These are phyloP conservation scores for Rubia tinctorum DNA, from an alignment of 305 asterid species.

Conservation along the genomic window DNA sequence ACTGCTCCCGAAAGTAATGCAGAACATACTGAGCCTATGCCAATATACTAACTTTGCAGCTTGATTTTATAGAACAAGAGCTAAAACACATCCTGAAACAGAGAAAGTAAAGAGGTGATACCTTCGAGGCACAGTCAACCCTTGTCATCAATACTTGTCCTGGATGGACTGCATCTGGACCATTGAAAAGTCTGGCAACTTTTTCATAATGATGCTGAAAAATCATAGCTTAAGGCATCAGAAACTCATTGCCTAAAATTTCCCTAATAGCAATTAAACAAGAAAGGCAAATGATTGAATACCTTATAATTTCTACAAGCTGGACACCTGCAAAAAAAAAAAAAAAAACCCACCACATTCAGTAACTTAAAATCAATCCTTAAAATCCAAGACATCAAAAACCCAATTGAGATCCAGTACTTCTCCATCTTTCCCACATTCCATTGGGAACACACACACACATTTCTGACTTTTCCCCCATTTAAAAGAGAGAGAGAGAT, in stretches of 20 bases:
- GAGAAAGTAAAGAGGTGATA: constrained; percentile 32
- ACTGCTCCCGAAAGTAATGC: not conserved
- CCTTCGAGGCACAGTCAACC: constrained; percentile 86
- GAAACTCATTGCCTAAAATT: constrained; percentile 11
- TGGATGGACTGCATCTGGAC: constrained; percentile 73
- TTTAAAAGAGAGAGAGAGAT: not conserved
- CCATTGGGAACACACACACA: not conserved
- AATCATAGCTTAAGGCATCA: constrained; percentile 23
- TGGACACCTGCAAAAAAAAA: constrained; percentile 69
- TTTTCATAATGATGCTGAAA: constrained; percentile 83
- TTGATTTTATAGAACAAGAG: not conserved
- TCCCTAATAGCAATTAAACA: not conserved
- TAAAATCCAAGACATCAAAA: not conserved
- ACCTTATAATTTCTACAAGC: constrained; percentile 92
- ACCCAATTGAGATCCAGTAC: not conserved
- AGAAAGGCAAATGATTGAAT: constrained; percentile 1
- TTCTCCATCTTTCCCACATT: not conserved
- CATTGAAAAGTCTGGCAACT: constrained; percentile 80
- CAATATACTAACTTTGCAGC: not conserved
- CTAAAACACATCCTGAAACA: not conserved
- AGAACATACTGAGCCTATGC: not conserved
- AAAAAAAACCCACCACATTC: constrained; percentile 13
- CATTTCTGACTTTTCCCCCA: not conserved
- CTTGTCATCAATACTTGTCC: constrained; percentile 72
- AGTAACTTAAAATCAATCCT: not conserved